Base-by-base conservation (phyloP, 768 basidiomycete genomes). In the Lactifluus piperatus region DNA sequence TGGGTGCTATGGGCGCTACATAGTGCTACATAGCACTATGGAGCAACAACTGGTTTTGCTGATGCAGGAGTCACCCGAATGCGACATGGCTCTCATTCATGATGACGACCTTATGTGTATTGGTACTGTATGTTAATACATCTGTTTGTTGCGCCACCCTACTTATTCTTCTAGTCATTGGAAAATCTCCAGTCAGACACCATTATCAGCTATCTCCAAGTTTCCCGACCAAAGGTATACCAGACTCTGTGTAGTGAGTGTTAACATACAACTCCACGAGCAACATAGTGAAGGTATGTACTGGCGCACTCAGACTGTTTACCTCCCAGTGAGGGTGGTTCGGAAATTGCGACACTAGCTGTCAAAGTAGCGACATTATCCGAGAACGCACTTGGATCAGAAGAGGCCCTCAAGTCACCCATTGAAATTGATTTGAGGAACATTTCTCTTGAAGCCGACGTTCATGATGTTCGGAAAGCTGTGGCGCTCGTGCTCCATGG, bases 401-500 rank as follows among this genome's bases (percentile, higher is more conserved):
- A 30, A 4, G 30, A 30, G 30, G n/a, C n/a, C n/a, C n/a, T n/a
- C n/a, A n/a, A n/a, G n/a, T 34, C 7, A 6, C 2, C 24, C 13
- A 77, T 78, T 77, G 76, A 77, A 41, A 66, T 79, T 51, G 62
- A 67, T 20, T 65, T 78, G 26, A 66, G 63, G 16, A 65, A 69
- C 27, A 58, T 79, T 8, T 59, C 68, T 18, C 69, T 65, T 57
- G 72, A 74, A 18, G 77, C 76, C 2, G 79, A 76, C 56, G 66
- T 76, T 45, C 86, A 79, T 75, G 78, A 80, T 36, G 75, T 88
- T 18, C 84, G 79, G 22, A 76, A 81, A 37, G 74, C 70, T 6
- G 74, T 91, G 48, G 81, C 81, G 2, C 54, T 64, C 5, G 73
- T 84, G 36, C 70, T 91, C 1, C 88, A 90, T 62, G 75, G 77